Evolutionary conservation across 805 yeast genomes (phyloP), one percentile per base, ranked within the genome.

Genomic region (Priceomyces medius): DNA sequence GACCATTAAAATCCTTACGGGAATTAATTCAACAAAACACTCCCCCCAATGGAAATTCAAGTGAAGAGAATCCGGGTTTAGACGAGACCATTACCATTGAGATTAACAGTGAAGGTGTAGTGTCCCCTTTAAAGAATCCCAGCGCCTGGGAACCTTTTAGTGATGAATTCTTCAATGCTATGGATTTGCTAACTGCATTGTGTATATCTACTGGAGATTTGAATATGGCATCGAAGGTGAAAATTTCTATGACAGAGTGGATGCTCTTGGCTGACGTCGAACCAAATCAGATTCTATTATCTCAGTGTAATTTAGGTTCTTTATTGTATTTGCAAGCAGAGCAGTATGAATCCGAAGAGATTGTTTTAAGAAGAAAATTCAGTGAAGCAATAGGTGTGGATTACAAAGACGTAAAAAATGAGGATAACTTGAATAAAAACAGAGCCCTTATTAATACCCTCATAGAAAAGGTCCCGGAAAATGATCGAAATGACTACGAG

Each of bases 161-260:
- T 27, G 87, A 84, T 43, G 96, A 88, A 52, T 76, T 85, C 47
- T 82, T 89, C 58, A 79, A 81, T 41, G 83, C 88, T 1, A 73
- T 91, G 61, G 96, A 89, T 51, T 55, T 87, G 42, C 77, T 82
- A 49, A 80, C 86, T 3, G 88, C 93, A 2, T 67, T 81, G 29
- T 83, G 85, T 46, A 62, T 88, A 41, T 74, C 84, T 1, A 70
- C 80, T 12, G 88, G 88, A n/a, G 88, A 85, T 56, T 65, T 80
- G 38, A 65, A 76, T 14, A 64, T 76, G 35, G 88, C 90, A 1
- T 64, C 81, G 14, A 67, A 77, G 38, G 72, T 84, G 35, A 83
- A 82, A 50, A 67, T 79, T 47, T 73, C 81, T 20, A 78, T 86
- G 41, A 80, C 83, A 7, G 79, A 79, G 53, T 76, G 85, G 73